Evolutionary conservation across 352 stramenopile species (phyloP), one percentile per base, ranked within the genome.

Genomic region (Sclerospora graminicola): DNA sequence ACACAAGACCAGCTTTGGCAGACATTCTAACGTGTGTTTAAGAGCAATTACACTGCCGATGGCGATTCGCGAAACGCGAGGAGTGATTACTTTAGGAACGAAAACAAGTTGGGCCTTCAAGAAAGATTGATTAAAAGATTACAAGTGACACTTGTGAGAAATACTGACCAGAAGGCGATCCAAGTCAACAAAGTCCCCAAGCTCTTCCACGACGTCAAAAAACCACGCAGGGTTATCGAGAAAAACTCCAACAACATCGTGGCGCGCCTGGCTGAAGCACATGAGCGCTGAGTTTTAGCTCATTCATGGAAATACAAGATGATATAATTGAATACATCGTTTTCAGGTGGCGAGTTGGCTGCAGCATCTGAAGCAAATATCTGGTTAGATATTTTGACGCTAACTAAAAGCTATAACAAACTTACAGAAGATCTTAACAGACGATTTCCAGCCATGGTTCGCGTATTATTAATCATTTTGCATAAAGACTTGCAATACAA

Each of bases 1-100:
- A 28, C 69, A 82, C 11, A 62, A 46, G 13, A 67, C 45, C 13
- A 93, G 47, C 19, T 57, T 63, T 21, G 82, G 79, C 8, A 89
- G 34, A 9, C 63, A 64, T 42, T 84, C 79, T 31, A 93, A 53
- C n/a, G 65, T 79, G 37, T 87, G 76, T 50, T 91, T 93, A n/a
- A 93, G 50, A 4, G 77, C 71, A 52, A 93, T 84, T 20, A 89
- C 64, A 41, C 80, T 93, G 20, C 64, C 66, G 26, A 91, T 84
- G 4, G 76, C 67, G 29, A 84, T 73, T 33, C 74, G 60, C 20
- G 80, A 89, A 18, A 80, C 50, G 24, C 61, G 63, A 27, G 75
- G 72, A 6, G 74, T 90, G 37, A 89, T 74, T 18, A 80, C 51
- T 65, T 84, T 89, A 2, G 82, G 79, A 28, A 89, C 57, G 18